Conservation (phyloP, 805 yeast species). For the Candida maltosa region DNA sequence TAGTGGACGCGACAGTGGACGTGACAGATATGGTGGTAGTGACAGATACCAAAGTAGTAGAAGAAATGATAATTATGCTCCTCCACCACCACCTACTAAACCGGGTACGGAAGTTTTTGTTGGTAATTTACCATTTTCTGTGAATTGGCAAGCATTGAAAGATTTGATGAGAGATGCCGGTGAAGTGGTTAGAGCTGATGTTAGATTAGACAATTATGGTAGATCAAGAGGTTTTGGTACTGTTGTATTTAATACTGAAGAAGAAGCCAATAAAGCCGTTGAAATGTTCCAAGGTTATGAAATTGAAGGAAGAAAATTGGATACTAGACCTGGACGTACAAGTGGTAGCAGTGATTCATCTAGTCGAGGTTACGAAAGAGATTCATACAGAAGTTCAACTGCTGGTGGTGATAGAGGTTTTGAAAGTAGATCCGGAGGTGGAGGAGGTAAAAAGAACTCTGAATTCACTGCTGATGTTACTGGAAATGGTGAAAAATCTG, state of each 20-base stretch:
- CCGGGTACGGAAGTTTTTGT: constrained; percentile 64
- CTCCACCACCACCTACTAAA: constrained; percentile 15
- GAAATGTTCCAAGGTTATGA: constrained; percentile 65
- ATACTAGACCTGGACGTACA: constrained; percentile 66
- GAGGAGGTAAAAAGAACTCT: constrained; percentile 29
- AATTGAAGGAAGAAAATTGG: constrained; percentile 72
- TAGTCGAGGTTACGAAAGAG: constrained; percentile 8
- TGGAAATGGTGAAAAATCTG: constrained; percentile 53
- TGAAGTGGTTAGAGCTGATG: constrained; percentile 77
- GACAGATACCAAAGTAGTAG: constrained; percentile 13
- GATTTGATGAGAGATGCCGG: constrained; percentile 81
- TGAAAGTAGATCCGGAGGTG: neutral
- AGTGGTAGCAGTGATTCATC: neutral
- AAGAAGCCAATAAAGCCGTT: constrained; percentile 71
- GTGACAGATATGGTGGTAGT: constrained; percentile 13
- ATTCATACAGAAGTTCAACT: constrained; percentile 3
- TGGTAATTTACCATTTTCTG: constrained; percentile 79
- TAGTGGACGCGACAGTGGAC: constrained; percentile 11
- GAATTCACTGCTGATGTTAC: constrained; percentile 65
- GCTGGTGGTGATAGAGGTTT: constrained; percentile 2
- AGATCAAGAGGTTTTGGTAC: constrained; percentile 86
- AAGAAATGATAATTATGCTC: too few species aligned
- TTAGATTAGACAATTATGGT: constrained; percentile 62
- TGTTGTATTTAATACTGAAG: constrained; percentile 63
- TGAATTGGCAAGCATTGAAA: constrained; percentile 80